phyloP scores from a whole-genome alignment of 345 rosid species.

The Populus euphratica region DNA sequence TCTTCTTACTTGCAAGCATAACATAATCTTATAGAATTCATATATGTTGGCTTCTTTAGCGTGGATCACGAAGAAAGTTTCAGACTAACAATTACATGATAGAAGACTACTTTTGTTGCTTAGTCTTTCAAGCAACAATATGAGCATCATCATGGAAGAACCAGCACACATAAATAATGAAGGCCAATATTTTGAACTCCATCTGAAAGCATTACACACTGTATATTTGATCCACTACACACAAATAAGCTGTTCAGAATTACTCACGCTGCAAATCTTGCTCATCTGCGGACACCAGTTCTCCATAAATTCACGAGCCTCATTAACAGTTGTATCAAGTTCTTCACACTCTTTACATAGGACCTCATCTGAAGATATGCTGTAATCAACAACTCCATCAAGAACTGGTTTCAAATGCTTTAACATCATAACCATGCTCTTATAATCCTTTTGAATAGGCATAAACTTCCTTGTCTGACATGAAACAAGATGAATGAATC shows the following conservation, averaged over 20 bases:
- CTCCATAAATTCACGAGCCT: constrained; percentile 75
- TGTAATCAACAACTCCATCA: constrained; percentile 65
- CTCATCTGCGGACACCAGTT: constrained; percentile 70
- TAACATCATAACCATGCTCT: constrained; percentile 47
- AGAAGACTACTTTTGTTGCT: neutral
- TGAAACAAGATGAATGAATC: constrained; percentile 75
- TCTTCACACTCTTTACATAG: constrained; percentile 65
- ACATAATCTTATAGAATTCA: neutral
- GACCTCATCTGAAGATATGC: constrained; percentile 44
- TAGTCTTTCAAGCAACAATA: neutral
- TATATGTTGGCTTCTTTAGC: neutral
- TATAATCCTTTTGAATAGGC: constrained; percentile 57
- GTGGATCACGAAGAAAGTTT: neutral
- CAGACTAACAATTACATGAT: neutral
- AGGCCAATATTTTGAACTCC: neutral
- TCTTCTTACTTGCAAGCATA: neutral
- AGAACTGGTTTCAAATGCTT: constrained; percentile 76
- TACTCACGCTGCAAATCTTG: constrained; percentile 72
- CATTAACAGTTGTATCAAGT: constrained; percentile 63
- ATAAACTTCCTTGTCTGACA: constrained; percentile 59
- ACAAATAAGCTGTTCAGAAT: neutral
- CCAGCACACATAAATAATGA: neutral
- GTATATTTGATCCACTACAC: neutral
- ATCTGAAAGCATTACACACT: neutral
- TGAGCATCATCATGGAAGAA: neutral